Evolutionary conservation across 148 eudicot species (phyloP), one percentile per base, ranked within the genome.

Genomic region (Fagopyrum esculentum): DNA sequence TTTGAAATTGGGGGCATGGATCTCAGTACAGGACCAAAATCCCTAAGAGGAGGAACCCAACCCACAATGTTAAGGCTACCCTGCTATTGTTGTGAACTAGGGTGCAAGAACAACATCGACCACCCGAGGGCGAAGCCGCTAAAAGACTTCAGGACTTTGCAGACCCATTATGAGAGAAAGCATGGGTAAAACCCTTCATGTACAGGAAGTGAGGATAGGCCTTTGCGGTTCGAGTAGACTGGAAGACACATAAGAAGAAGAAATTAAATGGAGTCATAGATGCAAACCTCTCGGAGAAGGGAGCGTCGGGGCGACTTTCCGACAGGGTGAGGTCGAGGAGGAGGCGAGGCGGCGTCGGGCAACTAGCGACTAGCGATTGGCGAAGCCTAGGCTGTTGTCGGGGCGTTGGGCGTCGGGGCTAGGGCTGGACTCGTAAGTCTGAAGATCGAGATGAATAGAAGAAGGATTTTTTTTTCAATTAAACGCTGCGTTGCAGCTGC

Each of bases 1-100:
- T n/a, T n/a, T n/a, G n/a, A n/a, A n/a, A n/a, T n/a, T 90, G 96
- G 96, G 96, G 92, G 49, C 92, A 90, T 82, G 96, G 96, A 79
- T 90, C 92, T n/a, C 92, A 90, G 59, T 90, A 90, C 79, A 82
- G 96, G 96, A 0, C 96, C 96, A 13, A 92, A 88, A 77, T 88
- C 92, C 0, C 80, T 90, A 49, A 76, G 93, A 69, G 96, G 93
- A 52, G n/a, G n/a, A n/a, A 88, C 88, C 26, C 96, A 90, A 68
- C 96, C 92, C 56, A 90, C 96, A 17, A 89, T 90, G 96, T 86
- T 89, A 19, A 80, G 93, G 81, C 88, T 89, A 3, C 96, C 96
- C 1, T 90, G 96, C 86, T 90, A 85, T 59, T 89, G 96, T 55
- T 89, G 93, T 10, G 86, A 92, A 44, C 88, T 88, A 5, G 90